Evolutionary conservation across 2,329 filamentous ascomycete genomes (phyloP).

Genomic region (Aquanectria penicillioides): DNA sequence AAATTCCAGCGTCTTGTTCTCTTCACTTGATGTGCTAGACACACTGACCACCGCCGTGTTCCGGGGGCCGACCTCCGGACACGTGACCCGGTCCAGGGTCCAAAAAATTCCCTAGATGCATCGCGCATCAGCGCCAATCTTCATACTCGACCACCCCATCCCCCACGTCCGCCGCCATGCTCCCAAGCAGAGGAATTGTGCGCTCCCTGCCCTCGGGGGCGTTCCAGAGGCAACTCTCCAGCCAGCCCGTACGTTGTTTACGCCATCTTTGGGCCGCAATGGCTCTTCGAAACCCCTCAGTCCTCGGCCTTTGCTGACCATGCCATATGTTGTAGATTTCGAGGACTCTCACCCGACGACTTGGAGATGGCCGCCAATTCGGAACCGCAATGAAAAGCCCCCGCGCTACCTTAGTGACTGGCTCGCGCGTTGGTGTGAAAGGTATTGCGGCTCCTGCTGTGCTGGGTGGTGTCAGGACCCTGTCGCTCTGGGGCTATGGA

Average conservation of each 20-base stretch:
- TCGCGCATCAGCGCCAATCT: slow-evolving; percentile 26
- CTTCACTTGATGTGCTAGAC: background rate
- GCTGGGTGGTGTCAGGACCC: slow-evolving; percentile 45
- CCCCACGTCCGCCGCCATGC: slow-evolving; percentile 50
- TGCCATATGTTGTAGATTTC: slow-evolving; percentile 28
- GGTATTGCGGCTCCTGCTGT: slow-evolving; percentile 39
- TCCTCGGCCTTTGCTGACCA: slow-evolving; percentile 1
- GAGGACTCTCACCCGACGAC: slow-evolving; percentile 42
- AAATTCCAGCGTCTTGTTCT: background rate
- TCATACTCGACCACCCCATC: slow-evolving; percentile 32
- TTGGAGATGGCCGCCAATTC: slow-evolving; percentile 49
- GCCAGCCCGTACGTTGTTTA: slow-evolving; percentile 41
- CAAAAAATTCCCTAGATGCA: slow-evolving; percentile 38
- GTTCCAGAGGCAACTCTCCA: slow-evolving; percentile 43
- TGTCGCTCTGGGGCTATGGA: slow-evolving; percentile 50
- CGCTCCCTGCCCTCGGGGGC: slow-evolving; percentile 50
- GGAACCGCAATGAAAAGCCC: slow-evolving; percentile 44
- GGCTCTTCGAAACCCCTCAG: slow-evolving; percentile 5
- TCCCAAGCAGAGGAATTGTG: slow-evolving; percentile 57
- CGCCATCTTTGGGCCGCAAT: background rate
- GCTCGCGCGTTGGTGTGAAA: slow-evolving; percentile 37
- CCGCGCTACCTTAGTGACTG: slow-evolving; percentile 29
- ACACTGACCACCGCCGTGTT: slow-evolving; percentile 24
- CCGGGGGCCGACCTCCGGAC: slow-evolving; percentile 10
- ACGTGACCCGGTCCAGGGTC: slow-evolving; percentile 42